A percentile compares a stretch with the other conserved stretches of the same genome.
phyloP scores from a whole-genome alignment of 495 filamentous ascomycete genomes.

The Neurospora hispaniola region DNA sequence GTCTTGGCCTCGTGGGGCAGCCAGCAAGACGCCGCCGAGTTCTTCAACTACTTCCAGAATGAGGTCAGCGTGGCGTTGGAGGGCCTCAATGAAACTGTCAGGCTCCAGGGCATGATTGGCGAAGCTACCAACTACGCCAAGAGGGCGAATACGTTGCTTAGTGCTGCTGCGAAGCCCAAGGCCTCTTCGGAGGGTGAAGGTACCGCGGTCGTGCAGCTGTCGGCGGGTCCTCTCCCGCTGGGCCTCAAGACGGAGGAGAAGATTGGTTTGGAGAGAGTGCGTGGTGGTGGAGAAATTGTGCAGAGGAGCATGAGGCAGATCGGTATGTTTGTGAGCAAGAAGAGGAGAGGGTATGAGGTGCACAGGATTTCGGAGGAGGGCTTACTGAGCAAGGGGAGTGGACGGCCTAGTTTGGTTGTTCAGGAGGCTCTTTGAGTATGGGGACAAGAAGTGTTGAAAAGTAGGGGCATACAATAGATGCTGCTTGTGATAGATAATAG shows the following conservation, averaged over 20 bases:
- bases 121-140: slow-evolving; percentile 61
- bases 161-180: slow-evolving; percentile 1
- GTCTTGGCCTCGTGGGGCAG: slow-evolving; percentile 31
- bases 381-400: slow-evolving; percentile 8
- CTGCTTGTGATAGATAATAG: neutral
- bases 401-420: slow-evolving; percentile 7
- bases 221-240: slow-evolving; percentile 43
- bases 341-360: slow-evolving; percentile 65
- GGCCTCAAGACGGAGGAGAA: slow-evolving; percentile 55
- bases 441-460: neutral
- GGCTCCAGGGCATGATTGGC: slow-evolving; percentile 54
- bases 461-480: neutral
- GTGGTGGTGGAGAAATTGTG: slow-evolving; percentile 51
- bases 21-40: slow-evolving; percentile 43
- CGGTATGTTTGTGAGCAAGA: slow-evolving; percentile 59
- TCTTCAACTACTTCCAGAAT: slow-evolving; percentile 56
- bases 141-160: slow-evolving; percentile 24
- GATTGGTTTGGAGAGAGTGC: slow-evolving; percentile 45
- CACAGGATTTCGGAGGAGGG: slow-evolving; percentile 51
- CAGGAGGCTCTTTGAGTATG: slow-evolving; percentile 9
- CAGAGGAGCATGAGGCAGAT: slow-evolving; percentile 56
- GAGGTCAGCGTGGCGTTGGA: slow-evolving; percentile 70
- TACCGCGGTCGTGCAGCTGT: slow-evolving; percentile 4
- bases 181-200: neutral
- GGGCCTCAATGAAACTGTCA: slow-evolving; percentile 62